Evolutionary conservation across 257 asterid species (phyloP), one percentile per base, ranked within the genome.

Genomic region (Nicotiana benthamiana): DNA sequence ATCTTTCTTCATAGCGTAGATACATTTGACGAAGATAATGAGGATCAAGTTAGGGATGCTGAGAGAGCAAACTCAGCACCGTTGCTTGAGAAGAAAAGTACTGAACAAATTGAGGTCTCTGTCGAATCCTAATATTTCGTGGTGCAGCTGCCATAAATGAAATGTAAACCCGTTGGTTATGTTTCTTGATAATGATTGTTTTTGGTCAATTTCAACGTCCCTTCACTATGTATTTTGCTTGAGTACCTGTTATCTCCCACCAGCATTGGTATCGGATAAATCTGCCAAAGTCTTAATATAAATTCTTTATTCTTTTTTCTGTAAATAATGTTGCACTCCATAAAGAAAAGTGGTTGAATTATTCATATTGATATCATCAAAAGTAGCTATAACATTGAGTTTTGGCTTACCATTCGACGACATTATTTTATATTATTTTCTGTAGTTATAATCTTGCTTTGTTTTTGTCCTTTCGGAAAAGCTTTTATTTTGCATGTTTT

Each of bases 1-100:
- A 83, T 91, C 15, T 96, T 96, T 84, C 54, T 96, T 68, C 90
- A 83, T 7, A 80, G 92, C 43, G 97, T 91, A 81, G 99, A 96
- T 84, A 86, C 95, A 77, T 91, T 83, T 75, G 15, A 92, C 10
- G 97, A 96, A 65, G 99, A 92, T 0, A 83, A 80, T 3, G 93
- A 89, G 83, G 83, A 83, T 18, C 77, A 86, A 7, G 75, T 63
- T 56, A 16, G 86, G 32, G 83, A 20, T 2, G 83, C 48, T 5
- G 90, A 89, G 62, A 90, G 87, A 82, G 36, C 91, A 10, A 89
- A 28, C 32, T 28, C 88, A 13, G 84, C 89, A 46, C 97, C 97
- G 3, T 88, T 93, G 90, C 99, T 91, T 13, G 90, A 83, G 46
- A 91, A 92, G 66, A 87, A 86, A 81, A 66, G 86, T 0, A 30